Base-by-base conservation (phyloP, 768 basidiomycete species). In the Phylloporus sp. region DNA sequence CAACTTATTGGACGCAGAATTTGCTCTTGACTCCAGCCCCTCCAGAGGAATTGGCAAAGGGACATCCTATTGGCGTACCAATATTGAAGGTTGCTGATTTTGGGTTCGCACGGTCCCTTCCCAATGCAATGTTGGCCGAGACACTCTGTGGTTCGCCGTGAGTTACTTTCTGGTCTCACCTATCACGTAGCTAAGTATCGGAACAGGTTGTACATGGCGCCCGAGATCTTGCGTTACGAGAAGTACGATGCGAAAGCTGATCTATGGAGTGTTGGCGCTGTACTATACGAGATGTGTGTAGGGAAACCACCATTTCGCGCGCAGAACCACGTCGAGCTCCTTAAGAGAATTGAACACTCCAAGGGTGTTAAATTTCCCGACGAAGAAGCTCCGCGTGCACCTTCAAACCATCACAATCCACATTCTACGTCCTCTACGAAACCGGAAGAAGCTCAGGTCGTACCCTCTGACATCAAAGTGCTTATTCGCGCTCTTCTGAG, bases 231-330 rank as follows among this genome's bases (percentile, higher is more conserved):
- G 11, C 84, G 91, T 15, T 97, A 97, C 67, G 88, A 98, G 72
- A 95, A 95, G 66, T 98, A 99, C 70, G 94, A 97, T 67, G 95
- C 95, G 18, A 95, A 93, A 67, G 97, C 91, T 11, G 97, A 99
- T 66, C 77, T 99, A 2, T 99, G 97, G 97, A 95, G 92, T 27
- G 94, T 98, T 42, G 97, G 97, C 6, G 92, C 97, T 0, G 95
- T 99, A 22, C 73, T 98, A 2, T 99, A 85, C 71, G 97, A 99
- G 70, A 97, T 97, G 87, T 78, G 84, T 16, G 89, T 92, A 28
- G 97, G 95, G 3, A 85, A 84, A 60, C 90, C 97, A 2, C 97
- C 97, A 0, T 99, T 95, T 70, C 85, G 95, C 15, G 97, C 97
- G 0, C 83, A 85, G 69, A 99, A 98, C 64, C 95, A 97, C 67